Conservation (phyloP, 495 filamentous ascomycete genomes). For the Hypoxylon rickii region DNA sequence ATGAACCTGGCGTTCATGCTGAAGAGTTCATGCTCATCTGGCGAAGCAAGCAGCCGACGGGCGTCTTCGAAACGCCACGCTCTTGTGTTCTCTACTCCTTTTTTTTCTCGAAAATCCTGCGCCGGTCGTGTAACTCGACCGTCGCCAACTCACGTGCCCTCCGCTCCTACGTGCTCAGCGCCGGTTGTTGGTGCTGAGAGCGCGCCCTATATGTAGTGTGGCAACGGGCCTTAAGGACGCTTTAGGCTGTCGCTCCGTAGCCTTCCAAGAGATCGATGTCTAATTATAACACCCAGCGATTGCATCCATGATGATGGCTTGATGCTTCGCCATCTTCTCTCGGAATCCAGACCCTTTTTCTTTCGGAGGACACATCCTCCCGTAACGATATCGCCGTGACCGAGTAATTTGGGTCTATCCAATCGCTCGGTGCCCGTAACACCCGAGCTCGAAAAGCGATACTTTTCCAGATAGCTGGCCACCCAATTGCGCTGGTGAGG, state of each 20-base stretch:
- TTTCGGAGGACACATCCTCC: conserved; percentile 14
- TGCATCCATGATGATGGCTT: too few relatives aligned
- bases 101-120: too few relatives aligned
- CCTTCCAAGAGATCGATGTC: conserved; percentile 5
- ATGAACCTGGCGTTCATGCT: too few relatives aligned
- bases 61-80: too few relatives aligned
- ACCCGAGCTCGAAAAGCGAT: conserved; percentile 23
- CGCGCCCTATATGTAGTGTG: conserved; percentile 9
- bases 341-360: conserved; percentile 4
- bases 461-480: conserved; percentile 11
- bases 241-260: conserved; percentile 15
- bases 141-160: too few relatives aligned
- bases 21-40: not conserved
- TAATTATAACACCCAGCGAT: too few relatives aligned
- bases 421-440: conserved; percentile 23
- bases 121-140: too few relatives aligned
- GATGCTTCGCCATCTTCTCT: not conserved
- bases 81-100: too few relatives aligned
- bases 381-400: conserved; percentile 21
- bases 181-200: conserved; percentile 4
- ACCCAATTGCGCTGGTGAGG: conserved; percentile 14
- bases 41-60: too few relatives aligned
- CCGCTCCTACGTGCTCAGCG: conserved; percentile 9
- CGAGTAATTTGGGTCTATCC: conserved; percentile 11
- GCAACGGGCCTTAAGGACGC: conserved; percentile 8